Base-by-base conservation (phyloP, 805 yeast genomes). In the Scheffersomyces lignosus region DNA sequence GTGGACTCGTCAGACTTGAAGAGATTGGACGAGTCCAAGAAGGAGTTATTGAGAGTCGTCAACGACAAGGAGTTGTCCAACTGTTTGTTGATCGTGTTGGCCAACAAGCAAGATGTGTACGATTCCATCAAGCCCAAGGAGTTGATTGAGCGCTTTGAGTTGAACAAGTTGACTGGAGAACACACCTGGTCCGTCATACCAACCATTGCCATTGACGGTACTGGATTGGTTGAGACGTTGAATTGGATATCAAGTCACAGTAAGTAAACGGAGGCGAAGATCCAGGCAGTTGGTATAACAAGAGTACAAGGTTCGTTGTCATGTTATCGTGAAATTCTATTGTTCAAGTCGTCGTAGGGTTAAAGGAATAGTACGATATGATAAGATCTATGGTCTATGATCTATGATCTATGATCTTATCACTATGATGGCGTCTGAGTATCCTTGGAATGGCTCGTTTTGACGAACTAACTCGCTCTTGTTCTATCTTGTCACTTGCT, bases 141-240 rank as follows among this genome's bases (percentile, higher is more conserved):
- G 54, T 69, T 89, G 44, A 85, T 89, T 38, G 86, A 85, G 49
- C 70, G 71, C 46, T 75, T 89, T 43, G 80, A 83, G 40, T 71
- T 90, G 61, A 69, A 73, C 36, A 60, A 75, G 34, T 74, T 79
- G 50, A 73, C 81, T 40, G 79, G 77, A 35, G 54, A 62, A 32
- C 91, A 89, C 56, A 71, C 83, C 37, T 90, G 95, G 95, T 84
- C 93, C 34, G 95, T 90, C 25, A 86, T 90, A 43, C 96, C 96
- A 15, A 83, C 95, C 18, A 82, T 88, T 49, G 96, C 96, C 22
- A 77, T 81, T 45, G 84, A 88, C 40, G 96, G 96, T 18, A 89
- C 88, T 39, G 97, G 96, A 13, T 71, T 89, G 43, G 81, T 82
- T 29, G 96, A 89, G 60, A 90, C 95, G 5, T 70, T 88, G 58